A percentile compares a stretch with the other conserved stretches of the same genome.
These are phyloP conservation scores for Leccinum variicolor DNA, from an alignment of 768 basidiomycete genomes.

Conservation along the genomic window DNA sequence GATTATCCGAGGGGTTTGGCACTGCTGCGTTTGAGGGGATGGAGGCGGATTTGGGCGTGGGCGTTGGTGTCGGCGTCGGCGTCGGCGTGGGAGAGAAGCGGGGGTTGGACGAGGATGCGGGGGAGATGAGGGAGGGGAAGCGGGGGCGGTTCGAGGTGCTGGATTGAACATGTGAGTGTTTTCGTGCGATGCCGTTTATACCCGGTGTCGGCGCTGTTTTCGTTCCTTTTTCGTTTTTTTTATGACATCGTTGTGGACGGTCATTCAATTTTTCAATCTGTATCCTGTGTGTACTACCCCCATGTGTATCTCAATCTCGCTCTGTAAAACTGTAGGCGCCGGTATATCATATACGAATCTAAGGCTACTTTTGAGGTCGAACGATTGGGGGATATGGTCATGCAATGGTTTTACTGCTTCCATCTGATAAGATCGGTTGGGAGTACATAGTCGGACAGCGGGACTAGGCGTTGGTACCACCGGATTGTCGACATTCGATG, in stretches of 20 bases:
- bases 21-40: constrained; percentile 14
- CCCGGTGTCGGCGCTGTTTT: neutral
- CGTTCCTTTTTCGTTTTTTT: neutral
- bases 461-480: too few species aligned
- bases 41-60: constrained; percentile 9
- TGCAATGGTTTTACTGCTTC: too few species aligned
- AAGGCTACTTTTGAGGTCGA: neutral
- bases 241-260: constrained; percentile 8
- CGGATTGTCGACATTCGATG: too few species aligned
- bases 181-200: neutral
- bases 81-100: constrained; percentile 35
- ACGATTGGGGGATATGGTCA: neutral
- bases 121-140: constrained; percentile 44
- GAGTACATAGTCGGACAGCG: too few species aligned
- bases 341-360: neutral
- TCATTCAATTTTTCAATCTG: neutral
- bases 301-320: neutral
- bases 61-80: neutral
- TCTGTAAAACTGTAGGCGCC: neutral
- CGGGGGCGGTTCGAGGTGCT: constrained; percentile 59
- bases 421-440: too few species aligned
- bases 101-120: constrained; percentile 36
- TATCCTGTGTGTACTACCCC: neutral
- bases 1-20: constrained; percentile 27
- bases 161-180: constrained; percentile 36